phyloP scores from a whole-genome alignment of 2,329 filamentous ascomycete genomes.

The Lasiodiplodia hormozganensis region DNA sequence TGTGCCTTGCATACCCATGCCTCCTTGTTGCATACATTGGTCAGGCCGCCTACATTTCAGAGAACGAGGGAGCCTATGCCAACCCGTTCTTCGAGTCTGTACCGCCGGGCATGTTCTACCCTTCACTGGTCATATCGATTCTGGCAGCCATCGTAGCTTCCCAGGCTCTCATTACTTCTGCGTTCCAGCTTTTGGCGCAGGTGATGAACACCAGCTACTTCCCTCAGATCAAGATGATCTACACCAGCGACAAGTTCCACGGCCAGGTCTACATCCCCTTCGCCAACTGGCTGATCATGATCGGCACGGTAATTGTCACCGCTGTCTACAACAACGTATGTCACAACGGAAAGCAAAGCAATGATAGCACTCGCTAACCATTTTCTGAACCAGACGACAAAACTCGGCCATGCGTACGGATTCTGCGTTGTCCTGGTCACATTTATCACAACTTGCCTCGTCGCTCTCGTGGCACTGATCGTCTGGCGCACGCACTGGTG shows the following conservation, averaged over 20 bases:
- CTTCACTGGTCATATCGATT: constrained; percentile 71
- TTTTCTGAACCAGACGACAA: constrained; percentile 21
- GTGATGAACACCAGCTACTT: constrained; percentile 78
- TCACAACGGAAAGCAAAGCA: not conserved
- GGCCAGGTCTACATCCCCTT: constrained; percentile 79
- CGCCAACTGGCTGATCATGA: constrained; percentile 78
- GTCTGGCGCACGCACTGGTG: constrained; percentile 71
- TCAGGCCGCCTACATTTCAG: constrained; percentile 75
- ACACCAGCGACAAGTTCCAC: constrained; percentile 73
- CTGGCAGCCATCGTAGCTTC: constrained; percentile 77
- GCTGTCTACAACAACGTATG: constrained; percentile 73
- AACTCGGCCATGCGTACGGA: constrained; percentile 42
- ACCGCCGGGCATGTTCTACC: constrained; percentile 71
- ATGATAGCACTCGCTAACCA: not conserved
- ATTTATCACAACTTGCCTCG: constrained; percentile 78
- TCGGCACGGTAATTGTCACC: constrained; percentile 76
- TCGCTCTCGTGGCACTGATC: constrained; percentile 72
- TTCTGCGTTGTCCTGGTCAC: constrained; percentile 82
- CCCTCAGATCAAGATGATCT: constrained; percentile 75
- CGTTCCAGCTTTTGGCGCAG: constrained; percentile 70
- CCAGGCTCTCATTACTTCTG: constrained; percentile 70
- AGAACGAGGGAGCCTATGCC: constrained; percentile 64
- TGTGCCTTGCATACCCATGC: constrained; percentile 72
- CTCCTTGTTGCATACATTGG: constrained; percentile 71
- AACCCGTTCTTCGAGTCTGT: constrained; percentile 79